Conservation (phyloP, 495 filamentous ascomycete species). For the Rhypophila decipiens region DNA sequence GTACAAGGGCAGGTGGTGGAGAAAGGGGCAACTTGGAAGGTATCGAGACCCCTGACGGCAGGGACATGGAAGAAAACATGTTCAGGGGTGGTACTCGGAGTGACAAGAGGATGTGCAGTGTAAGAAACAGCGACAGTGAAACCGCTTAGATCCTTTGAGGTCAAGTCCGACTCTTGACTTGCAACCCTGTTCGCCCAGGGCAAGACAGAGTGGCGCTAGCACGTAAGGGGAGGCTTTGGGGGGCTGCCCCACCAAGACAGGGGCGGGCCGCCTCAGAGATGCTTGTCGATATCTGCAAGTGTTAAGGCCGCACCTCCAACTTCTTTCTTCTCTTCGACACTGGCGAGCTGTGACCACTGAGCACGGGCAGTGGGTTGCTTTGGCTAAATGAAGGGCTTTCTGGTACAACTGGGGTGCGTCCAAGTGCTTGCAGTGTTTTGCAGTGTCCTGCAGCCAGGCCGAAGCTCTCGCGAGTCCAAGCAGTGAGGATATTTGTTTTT, state of each 20-base stretch:
- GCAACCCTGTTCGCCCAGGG: constrained; percentile 17
- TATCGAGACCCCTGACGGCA: constrained; percentile 6
- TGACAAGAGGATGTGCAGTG: constrained; percentile 17
- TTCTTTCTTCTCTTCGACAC: too few species aligned
- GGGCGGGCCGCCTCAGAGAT: constrained; percentile 15
- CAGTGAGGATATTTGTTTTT: constrained; percentile 4
- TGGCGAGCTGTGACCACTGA: too few species aligned
- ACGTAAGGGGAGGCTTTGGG: constrained; percentile 12
- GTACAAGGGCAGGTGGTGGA: background rate
- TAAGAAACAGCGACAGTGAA: constrained; percentile 25
- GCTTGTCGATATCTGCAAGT: constrained; percentile 19
- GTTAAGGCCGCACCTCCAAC: constrained; percentile 14
- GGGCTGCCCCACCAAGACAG: constrained; percentile 16
- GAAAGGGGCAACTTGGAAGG: constrained; percentile 1
- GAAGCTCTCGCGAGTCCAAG: constrained; percentile 6
- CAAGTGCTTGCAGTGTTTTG: constrained; percentile 9
- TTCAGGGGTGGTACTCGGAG: constrained; percentile 12
- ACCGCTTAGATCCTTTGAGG: constrained; percentile 26
- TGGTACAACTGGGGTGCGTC: constrained; percentile 22
- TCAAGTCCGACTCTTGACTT: constrained; percentile 8
- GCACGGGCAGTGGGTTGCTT: constrained; percentile 16
- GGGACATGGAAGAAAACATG: constrained; percentile 11
- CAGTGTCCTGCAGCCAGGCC: constrained; percentile 8
- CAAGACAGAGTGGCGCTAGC: background rate
- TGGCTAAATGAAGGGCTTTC: constrained; percentile 25